These are phyloP conservation scores for Dalbergia oliveri DNA, from an alignment of 306 rosid species.

Conservation along the genomic window DNA sequence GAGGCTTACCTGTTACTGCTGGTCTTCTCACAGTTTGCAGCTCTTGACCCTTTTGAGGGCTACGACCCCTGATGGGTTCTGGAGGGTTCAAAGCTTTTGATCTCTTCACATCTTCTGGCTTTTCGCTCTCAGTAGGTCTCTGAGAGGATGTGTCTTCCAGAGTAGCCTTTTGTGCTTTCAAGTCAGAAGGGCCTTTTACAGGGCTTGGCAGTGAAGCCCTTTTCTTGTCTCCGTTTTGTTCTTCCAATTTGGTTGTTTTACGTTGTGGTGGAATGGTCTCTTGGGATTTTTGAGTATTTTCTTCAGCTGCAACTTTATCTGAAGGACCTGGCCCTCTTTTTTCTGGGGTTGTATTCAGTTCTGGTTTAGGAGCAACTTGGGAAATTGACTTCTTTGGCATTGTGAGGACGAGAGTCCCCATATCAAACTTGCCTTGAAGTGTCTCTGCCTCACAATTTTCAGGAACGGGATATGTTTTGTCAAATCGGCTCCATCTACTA, in stretches of 20 bases:
- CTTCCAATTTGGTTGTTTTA: no score
- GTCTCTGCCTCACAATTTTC: conserved; percentile 36
- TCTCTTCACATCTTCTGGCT: conserved; percentile 9
- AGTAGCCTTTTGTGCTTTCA: conserved; percentile 2
- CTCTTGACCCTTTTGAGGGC: conserved; percentile 34
- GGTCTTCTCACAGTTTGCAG: not conserved
- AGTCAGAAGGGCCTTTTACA: not conserved
- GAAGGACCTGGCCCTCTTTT: conserved; percentile 1
- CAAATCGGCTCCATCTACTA: conserved; percentile 55
- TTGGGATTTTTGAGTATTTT: no score
- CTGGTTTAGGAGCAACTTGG: conserved; percentile 32
- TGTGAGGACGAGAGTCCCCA: conserved; percentile 56
- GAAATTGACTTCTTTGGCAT: conserved; percentile 54
- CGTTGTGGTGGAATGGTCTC: no score
- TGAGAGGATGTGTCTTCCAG: conserved; percentile 29
- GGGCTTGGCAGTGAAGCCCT: conserved; percentile 39
- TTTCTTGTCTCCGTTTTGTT: conserved; percentile 39
- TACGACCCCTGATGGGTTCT: conserved; percentile 6
- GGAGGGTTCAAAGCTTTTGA: conserved; percentile 16
- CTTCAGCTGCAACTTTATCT: conserved; percentile 13
- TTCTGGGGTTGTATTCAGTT: conserved; percentile 43
- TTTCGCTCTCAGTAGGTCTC: conserved; percentile 1
- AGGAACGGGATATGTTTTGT: conserved; percentile 51
- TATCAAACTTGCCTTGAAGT: conserved; percentile 52
- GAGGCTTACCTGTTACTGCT: not conserved